These are phyloP conservation scores for Colletotrichum brevisporum DNA, from an alignment of 2,329 filamentous ascomycete species.

Conservation along the genomic window DNA sequence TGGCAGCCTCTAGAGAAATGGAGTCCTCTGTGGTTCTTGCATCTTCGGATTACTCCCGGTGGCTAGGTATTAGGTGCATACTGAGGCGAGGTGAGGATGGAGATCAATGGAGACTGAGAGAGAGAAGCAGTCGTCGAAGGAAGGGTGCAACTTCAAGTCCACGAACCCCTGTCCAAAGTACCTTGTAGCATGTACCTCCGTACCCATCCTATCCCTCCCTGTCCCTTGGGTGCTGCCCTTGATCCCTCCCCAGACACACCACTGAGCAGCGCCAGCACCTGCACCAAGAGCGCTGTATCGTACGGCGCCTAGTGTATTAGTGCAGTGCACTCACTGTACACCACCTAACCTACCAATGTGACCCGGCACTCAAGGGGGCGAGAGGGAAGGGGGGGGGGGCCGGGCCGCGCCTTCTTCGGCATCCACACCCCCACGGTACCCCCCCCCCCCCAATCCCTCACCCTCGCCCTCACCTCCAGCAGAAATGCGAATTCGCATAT, in stretches of 20 bases:
- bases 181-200: too few species aligned
- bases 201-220: not conserved
- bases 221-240: slow-evolving; percentile 6
- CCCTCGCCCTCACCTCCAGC: slow-evolving; percentile 11
- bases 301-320: too few species aligned
- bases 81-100: slow-evolving; percentile 10
- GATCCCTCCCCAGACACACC: slow-evolving; percentile 1
- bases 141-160: not conserved
- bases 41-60: slow-evolving; percentile 5
- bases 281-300: not conserved
- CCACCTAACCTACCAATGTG: too few species aligned
- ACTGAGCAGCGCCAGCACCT: not conserved
- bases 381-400: slow-evolving; percentile 6
- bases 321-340: too few species aligned
- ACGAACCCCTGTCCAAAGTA: too few species aligned
- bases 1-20: not conserved
- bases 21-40: not conserved
- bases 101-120: not conserved
- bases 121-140: slow-evolving; percentile 3
- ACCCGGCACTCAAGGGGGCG: slow-evolving; percentile 15
- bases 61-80: slow-evolving; percentile 7
- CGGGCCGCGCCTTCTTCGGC: not conserved
- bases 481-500: slow-evolving; percentile 38
- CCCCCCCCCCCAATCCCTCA: not conserved
- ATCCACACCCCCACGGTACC: not conserved